These are phyloP conservation scores for Yamadazyma epiphylla DNA, from an alignment of 1,139 yeast genomes.

Conservation along the genomic window DNA sequence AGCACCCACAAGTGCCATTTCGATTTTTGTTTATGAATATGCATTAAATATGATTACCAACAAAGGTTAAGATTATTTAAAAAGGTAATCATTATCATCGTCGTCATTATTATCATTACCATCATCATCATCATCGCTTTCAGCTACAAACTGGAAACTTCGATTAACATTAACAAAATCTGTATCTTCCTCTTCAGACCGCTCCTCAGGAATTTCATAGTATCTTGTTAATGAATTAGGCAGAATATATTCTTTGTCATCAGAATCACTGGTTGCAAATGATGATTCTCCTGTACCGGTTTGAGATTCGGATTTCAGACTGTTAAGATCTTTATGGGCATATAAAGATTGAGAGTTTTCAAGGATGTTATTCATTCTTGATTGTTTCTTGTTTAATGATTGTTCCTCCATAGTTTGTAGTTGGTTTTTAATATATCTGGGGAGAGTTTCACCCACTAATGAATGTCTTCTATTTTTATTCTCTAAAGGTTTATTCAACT, in stretches of 20 bases:
- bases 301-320: conserved; percentile 10
- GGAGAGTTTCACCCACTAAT: conserved; percentile 37
- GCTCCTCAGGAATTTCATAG: conserved; percentile 22
- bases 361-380: conserved; percentile 33
- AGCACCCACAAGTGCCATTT: conserved; percentile 79
- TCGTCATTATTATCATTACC: conserved; percentile 23
- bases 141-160: conserved; percentile 10
- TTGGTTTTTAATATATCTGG: conserved; percentile 35
- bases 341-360: conserved; percentile 39
- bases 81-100: conserved; percentile 33
- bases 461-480: conserved; percentile 24
- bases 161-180: conserved; percentile 26
- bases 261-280: conserved; percentile 10
- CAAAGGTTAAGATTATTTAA: conserved; percentile 15
- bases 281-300: conserved; percentile 10
- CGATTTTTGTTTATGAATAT: conserved; percentile 70
- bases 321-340: conserved; percentile 20
- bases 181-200: conserved; percentile 20
- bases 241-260: conserved; percentile 39
- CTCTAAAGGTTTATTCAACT: neutral
- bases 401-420: conserved; percentile 9
- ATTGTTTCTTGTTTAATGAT: conserved; percentile 11
- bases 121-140: conserved; percentile 7
- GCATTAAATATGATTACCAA: conserved; percentile 10
- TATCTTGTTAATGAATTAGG: conserved; percentile 37